Evolutionary conservation across 129 eudicot species (phyloP).

Genomic region (Arctium minus): DNA sequence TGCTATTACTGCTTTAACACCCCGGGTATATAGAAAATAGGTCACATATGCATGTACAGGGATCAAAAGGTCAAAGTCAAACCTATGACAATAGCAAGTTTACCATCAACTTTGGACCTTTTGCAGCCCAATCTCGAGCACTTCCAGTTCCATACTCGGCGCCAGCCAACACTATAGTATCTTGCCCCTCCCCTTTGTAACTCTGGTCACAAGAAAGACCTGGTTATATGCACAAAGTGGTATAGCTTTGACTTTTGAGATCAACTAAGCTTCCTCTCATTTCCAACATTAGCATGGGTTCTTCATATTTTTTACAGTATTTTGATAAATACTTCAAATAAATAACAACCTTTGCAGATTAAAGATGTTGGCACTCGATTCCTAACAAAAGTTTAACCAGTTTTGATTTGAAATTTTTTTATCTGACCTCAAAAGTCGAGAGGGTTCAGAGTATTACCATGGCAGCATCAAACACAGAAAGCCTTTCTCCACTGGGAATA

Average conservation of each 20-base stretch:
- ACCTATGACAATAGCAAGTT: not conserved
- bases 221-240: slow-evolving; percentile 6
- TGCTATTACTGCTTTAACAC: slow-evolving; percentile 27
- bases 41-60: not conserved
- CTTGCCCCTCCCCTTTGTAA: slow-evolving; percentile 16
- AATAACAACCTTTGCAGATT: not conserved
- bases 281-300: not conserved
- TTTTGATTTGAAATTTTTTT: not conserved
- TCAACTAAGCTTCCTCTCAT: not conserved
- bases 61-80: slow-evolving; percentile 8
- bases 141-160: slow-evolving; percentile 25
- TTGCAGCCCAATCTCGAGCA: slow-evolving; percentile 33
- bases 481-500: slow-evolving; percentile 24
- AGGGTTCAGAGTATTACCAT: slow-evolving; percentile 12
- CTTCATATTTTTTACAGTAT: not conserved
- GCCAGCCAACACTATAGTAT: slow-evolving; percentile 24
- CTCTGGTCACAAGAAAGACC: slow-evolving; percentile 10
- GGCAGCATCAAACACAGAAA: slow-evolving; percentile 28
- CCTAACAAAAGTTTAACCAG: not conserved
- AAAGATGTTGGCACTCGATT: not conserved
- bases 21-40: slow-evolving; percentile 10
- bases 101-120: slow-evolving; percentile 33
- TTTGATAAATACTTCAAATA: not conserved
- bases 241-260: not conserved
- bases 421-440: not conserved